Conservation (phyloP, 2,329 filamentous ascomycete genomes). For the Lecanicillium sp. region DNA sequence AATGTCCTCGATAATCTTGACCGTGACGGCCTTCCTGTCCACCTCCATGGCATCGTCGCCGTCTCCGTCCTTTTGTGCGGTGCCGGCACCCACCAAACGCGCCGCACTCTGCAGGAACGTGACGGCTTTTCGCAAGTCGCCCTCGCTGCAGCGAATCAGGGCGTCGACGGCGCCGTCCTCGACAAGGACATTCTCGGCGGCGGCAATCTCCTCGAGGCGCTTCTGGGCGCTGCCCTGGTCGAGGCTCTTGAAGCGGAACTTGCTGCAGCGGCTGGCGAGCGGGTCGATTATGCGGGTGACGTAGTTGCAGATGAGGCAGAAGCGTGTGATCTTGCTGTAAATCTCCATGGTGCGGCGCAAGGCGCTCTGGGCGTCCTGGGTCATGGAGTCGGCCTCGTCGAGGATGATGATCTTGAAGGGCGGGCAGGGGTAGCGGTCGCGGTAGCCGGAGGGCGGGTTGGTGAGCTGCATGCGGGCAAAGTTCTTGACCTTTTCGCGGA, state of each 20-base stretch:
- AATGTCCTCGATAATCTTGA: conserved; percentile 85
- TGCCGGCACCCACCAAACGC: conserved; percentile 67
- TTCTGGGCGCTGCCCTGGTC: conserved; percentile 78
- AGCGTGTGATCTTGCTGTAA: conserved; percentile 91
- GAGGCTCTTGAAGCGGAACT: conserved; percentile 95
- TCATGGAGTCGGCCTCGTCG: conserved; percentile 98
- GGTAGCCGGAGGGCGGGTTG: conserved; percentile 65
- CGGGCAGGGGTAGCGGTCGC: conserved; percentile 77
- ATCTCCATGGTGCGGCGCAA: conserved; percentile 96
- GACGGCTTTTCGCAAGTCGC: conserved; percentile 92
- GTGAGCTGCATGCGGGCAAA: conserved; percentile 94
- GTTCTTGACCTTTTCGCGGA: conserved; percentile 96
- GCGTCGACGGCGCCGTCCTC: conserved; percentile 77
- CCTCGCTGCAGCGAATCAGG: conserved; percentile 81
- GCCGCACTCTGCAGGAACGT: conserved; percentile 96
- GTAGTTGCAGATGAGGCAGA: conserved; percentile 98
- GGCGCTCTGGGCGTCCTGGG: conserved; percentile 92
- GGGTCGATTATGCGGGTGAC: conserved; percentile 98
- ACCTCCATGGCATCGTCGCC: conserved; percentile 58
- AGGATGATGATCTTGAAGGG: conserved; percentile 99
- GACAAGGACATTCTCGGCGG: conserved; percentile 67
- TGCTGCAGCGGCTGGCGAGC: conserved; percentile 84
- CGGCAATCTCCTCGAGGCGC: conserved; percentile 76
- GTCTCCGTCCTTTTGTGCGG: conserved; percentile 40
- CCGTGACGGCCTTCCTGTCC: conserved; percentile 59